A percentile compares a stretch with the other conserved stretches of the same genome.
Evolutionary conservation across 1,139 yeast genomes (phyloP).

Genomic region (Nematodospora anomalae): DNA sequence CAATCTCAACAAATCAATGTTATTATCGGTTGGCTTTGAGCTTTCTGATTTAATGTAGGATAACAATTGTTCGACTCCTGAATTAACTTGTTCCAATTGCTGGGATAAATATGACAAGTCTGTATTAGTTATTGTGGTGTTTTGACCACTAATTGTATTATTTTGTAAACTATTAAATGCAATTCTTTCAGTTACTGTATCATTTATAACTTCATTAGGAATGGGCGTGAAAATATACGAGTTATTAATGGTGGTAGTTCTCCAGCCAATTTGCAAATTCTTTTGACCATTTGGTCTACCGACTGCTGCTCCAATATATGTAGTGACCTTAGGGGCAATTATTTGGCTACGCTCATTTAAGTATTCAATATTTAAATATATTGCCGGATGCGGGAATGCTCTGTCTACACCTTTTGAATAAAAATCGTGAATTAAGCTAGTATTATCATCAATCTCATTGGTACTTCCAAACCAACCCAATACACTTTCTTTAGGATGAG

Average conservation of each 20-base stretch:
- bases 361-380: slow-evolving; percentile 64
- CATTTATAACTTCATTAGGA: slow-evolving; percentile 63
- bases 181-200: slow-evolving; percentile 58
- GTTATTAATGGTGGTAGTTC: slow-evolving; percentile 28
- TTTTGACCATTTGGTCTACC: slow-evolving; percentile 51
- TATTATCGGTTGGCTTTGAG: slow-evolving; percentile 43
- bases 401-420: slow-evolving; percentile 70
- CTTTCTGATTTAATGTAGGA: slow-evolving; percentile 39
- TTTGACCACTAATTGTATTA: slow-evolving; percentile 18
- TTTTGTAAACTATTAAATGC: slow-evolving; percentile 45
- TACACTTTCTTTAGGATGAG: slow-evolving; percentile 77
- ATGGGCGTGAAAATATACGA: slow-evolving; percentile 80
- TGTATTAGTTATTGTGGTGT: slow-evolving; percentile 20
- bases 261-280: slow-evolving; percentile 51
- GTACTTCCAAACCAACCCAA: slow-evolving; percentile 89
- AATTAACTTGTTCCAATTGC: slow-evolving; percentile 56
- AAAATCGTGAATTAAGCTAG: slow-evolving; percentile 84
- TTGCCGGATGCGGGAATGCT: slow-evolving; percentile 74
- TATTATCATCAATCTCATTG: slow-evolving; percentile 62
- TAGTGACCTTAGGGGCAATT: slow-evolving; percentile 50
- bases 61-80: slow-evolving; percentile 53
- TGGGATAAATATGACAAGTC: slow-evolving; percentile 46
- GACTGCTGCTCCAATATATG: slow-evolving; percentile 77
- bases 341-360: slow-evolving; percentile 39
- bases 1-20: slow-evolving; percentile 60